Evolutionary conservation across 495 filamentous ascomycete species (phyloP), one percentile per base, ranked within the genome.

Genomic region (Melanomma pulvis-pyrius): DNA sequence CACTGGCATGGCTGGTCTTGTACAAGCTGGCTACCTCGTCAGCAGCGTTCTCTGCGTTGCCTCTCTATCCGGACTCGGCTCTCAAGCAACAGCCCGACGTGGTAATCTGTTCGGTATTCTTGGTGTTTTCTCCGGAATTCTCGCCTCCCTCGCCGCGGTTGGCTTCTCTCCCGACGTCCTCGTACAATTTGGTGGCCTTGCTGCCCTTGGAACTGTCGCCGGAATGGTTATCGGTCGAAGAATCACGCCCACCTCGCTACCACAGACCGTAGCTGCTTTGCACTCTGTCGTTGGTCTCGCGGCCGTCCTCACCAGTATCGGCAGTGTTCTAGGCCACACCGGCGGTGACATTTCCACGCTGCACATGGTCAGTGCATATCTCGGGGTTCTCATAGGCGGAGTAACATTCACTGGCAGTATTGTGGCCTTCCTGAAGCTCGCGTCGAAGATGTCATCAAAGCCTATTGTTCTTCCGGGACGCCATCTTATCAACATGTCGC

Each of bases 391-490:
- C 0, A 92, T 93, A 60, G 89, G 69, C 48, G 90, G 90, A 60
- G 84, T 93, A 44, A 93, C 90, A 0, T 93, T 93, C 73, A 93
- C 90, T 2, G 90, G 90, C 11, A 90, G 88, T 15, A 85, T 93
- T 61, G 88, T 93, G 1, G 90, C 90, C 1, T 92, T 92, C 78
- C 69, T 92, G 67, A 93, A 93, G 72, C 83, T 93, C 12, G 84
- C 89, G 8, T 89, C 88, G 2, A 84, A 81, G 64, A 91, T 93
- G 87, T 87, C 86, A 4, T 92, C 90, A 1, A 85, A 80, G 52
- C 89, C 90, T 1, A 79, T 82, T n/a, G 80, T 84, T 5, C 79
- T 93, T 0, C 87, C 83, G 6, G 90, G 87, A 1, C 80, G 89
- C 4, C 90, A 93, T 71, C 26, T 86, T 6, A 76, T 92, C 69